Evolutionary conservation across 805 yeast species (phyloP).

Genomic region (Metschnikowia corniflorae): DNA sequence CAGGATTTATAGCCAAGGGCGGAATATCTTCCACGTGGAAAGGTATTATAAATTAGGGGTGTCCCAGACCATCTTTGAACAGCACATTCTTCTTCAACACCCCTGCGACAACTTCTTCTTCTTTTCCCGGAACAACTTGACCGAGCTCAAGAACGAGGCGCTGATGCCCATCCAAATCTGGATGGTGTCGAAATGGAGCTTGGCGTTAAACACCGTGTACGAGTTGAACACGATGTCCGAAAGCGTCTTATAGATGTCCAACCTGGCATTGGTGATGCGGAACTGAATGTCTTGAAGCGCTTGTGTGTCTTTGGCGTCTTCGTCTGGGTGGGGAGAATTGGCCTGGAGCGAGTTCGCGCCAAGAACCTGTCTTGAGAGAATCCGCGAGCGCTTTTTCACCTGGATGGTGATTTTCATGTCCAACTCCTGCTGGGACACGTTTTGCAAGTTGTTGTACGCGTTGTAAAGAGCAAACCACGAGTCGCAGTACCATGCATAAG

Average conservation of each 20-base stretch:
- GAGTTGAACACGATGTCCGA: conserved; percentile 40
- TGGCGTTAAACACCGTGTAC: conserved; percentile 37
- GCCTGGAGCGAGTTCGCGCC: conserved; percentile 19
- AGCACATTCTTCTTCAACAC: too few species aligned
- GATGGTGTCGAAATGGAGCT: conserved; percentile 33
- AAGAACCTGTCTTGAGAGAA: conserved; percentile 39
- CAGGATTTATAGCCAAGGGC: too few species aligned
- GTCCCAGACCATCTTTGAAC: too few species aligned
- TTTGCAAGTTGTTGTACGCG: conserved; percentile 42
- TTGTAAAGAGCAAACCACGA: conserved; percentile 55
- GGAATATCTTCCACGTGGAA: too few species aligned
- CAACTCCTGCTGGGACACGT: conserved; percentile 46
- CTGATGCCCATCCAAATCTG: conserved; percentile 47
- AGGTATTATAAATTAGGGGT: too few species aligned
- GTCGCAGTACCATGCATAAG: conserved; percentile 66
- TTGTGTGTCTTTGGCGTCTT: conserved; percentile 22
- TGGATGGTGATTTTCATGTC: conserved; percentile 56
- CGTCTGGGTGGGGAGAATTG: conserved; percentile 11
- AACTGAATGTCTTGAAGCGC: conserved; percentile 32
- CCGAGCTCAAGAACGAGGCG: conserved; percentile 36
- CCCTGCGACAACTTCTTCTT: conserved; percentile 13
- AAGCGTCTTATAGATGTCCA: conserved; percentile 38
- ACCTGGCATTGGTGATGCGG: conserved; percentile 33
- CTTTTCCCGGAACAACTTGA: conserved; percentile 39
- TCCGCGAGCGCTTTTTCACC: conserved; percentile 54